Evolutionary conservation across 2,329 filamentous ascomycete species (phyloP), one percentile per base, ranked within the genome.

Genomic region (Fusarium annulatum): DNA sequence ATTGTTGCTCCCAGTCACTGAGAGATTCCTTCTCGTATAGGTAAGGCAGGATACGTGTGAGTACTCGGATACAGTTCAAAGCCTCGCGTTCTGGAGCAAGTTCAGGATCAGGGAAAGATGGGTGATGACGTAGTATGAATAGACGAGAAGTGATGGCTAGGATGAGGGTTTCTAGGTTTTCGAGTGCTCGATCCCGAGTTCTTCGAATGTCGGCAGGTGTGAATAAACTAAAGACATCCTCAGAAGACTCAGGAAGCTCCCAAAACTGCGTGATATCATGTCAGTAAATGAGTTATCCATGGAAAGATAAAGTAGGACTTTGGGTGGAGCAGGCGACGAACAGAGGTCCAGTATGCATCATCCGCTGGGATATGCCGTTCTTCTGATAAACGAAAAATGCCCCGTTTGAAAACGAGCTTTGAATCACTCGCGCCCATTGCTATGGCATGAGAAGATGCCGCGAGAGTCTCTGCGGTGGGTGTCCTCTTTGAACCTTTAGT

Each of bases 351-450:
- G 85, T 97, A 98, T 23, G 91, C 88, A 85, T 98, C 94, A 83
- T 96, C 93, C 64, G 94, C 91, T 68, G 94, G 88, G 80, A 98
- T 98, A 81, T 93, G 88, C 75, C 92, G 91, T 82, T 97, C 93
- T 82, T 97, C 95, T n/a, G 95, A 96, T 67, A 99, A 90, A 81
- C 93, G 91, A 86, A 98, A 98, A 86, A 98, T 97, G 84, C 95
- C 96, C 85, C 97, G 94, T 85, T 98, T 98, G 89, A 99, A 98
- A 81, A 96, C 94, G 81, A 98, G 91, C 89, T 98, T 98, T 79
- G 96, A 98, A 86, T 98, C 96, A 85, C 96, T 98, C 81, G 96
- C 96, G 84, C 96, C 96, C 96, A 99, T 99, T 48, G 73, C 75
- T 79, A 77, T 67, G 71, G 76, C 69, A 75, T 73, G 76, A 80